Conservation (phyloP, 129 eudicot genomes). For the Solidago caesia region DNA sequence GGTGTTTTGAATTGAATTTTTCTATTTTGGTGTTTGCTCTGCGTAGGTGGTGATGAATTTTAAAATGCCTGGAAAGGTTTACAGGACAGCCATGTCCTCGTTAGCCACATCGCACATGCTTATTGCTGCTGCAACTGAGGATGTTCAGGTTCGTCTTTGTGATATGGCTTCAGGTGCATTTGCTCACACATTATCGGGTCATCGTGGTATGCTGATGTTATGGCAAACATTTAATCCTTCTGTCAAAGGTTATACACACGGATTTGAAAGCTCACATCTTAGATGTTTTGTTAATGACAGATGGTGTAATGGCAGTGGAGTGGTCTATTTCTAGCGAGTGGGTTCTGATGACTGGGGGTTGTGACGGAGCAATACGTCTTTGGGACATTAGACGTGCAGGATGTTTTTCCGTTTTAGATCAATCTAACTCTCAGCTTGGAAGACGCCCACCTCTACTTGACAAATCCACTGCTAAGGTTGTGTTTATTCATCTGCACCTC, state of each 20-base stretch:
- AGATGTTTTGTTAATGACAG: conserved; percentile 40
- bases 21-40: neutral
- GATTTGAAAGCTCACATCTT: neutral
- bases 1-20: neutral
- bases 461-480: conserved; percentile 58
- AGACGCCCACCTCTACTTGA: conserved; percentile 72
- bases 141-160: conserved; percentile 97
- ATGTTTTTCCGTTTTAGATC: conserved; percentile 86
- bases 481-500: neutral
- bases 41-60: conserved; percentile 68
- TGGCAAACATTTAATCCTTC: conserved; percentile 12
- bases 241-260: conserved; percentile 12
- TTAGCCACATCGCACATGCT: conserved; percentile 91
- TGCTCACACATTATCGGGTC: conserved; percentile 98
- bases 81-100: conserved; percentile 90
- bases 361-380: conserved; percentile 98
- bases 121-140: conserved; percentile 96
- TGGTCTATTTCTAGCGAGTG: conserved; percentile 98
- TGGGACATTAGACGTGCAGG: conserved; percentile 99
- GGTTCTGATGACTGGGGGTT: conserved; percentile 92
- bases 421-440: conserved; percentile 89
- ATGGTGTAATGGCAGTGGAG: conserved; percentile 94
- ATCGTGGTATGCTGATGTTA: conserved; percentile 79
- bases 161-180: conserved; percentile 98
- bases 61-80: conserved; percentile 98